phyloP scores from a whole-genome alignment of 768 basidiomycete genomes.

The Roridomyces roridus region DNA sequence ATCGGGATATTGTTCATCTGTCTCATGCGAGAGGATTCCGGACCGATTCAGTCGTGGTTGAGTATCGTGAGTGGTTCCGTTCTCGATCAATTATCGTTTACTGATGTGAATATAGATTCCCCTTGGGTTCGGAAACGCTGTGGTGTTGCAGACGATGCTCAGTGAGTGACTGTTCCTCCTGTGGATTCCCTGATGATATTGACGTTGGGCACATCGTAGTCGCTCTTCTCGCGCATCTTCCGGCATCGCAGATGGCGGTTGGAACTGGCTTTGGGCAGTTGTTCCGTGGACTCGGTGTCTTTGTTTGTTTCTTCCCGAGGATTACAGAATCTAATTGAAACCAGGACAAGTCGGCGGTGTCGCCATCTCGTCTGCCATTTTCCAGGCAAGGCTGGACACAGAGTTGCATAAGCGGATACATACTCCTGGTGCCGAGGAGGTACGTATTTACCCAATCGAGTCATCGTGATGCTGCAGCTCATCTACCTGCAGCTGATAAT shows the following conservation, averaged over 20 bases:
- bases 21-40: constrained; percentile 49
- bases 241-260: constrained; percentile 70
- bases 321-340: too few species aligned
- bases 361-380: constrained; percentile 62
- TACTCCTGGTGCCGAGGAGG: constrained; percentile 59
- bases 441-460: constrained; percentile 27
- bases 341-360: constrained; percentile 68
- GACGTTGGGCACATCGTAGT: constrained; percentile 1
- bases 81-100: background rate
- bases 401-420: constrained; percentile 50
- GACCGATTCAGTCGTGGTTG: constrained; percentile 50
- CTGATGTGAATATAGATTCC: too few species aligned
- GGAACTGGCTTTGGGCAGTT: constrained; percentile 74
- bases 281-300: constrained; percentile 68
- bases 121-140: constrained; percentile 68
- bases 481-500: constrained; percentile 52
- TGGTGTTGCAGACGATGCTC: constrained; percentile 66
- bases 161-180: constrained; percentile 37
- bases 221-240: constrained; percentile 56
- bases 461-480: background rate
- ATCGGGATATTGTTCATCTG: constrained; percentile 49
- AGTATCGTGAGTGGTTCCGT: constrained; percentile 40
- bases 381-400: constrained; percentile 55
- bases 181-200: background rate
- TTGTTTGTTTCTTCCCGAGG: background rate